phyloP scores from a whole-genome alignment of 306 rosid species.

The Spatholobus suberectus region DNA sequence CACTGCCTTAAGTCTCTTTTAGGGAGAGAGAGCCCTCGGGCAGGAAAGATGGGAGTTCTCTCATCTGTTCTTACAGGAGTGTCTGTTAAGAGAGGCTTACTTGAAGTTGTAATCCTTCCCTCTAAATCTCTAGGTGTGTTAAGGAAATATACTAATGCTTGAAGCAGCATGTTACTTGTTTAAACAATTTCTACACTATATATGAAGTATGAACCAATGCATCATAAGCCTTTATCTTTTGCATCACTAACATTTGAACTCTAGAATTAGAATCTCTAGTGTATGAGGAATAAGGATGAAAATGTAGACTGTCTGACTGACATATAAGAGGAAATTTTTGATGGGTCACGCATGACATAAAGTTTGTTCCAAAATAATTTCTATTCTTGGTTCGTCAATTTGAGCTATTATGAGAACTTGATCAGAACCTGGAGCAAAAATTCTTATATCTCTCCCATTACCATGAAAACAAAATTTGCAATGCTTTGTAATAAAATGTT shows the following conservation, averaged over 20 bases:
- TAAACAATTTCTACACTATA: background rate
- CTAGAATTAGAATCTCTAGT: background rate
- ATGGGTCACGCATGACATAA: background rate
- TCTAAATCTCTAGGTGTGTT: background rate
- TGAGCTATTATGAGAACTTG: background rate
- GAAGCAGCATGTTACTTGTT: background rate
- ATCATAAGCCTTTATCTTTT: background rate
- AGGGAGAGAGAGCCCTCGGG: background rate
- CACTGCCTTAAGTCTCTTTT: background rate
- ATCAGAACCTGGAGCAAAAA: background rate
- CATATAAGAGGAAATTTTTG: background rate
- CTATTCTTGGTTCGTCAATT: background rate
- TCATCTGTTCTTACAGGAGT: background rate
- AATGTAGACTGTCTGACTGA: background rate
- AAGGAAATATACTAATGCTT: background rate
- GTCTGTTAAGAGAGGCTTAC: background rate
- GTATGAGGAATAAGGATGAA: background rate
- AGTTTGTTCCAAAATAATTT: background rate
- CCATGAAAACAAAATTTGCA: constrained; percentile 7
- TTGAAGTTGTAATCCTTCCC: background rate
- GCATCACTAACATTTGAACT: background rate
- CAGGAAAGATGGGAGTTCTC: background rate
- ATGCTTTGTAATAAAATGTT: background rate
- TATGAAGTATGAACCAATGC: background rate
- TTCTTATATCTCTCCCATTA: background rate